Base-by-base conservation (phyloP, 345 rosid species). In the Gynandropsis gynandra region DNA sequence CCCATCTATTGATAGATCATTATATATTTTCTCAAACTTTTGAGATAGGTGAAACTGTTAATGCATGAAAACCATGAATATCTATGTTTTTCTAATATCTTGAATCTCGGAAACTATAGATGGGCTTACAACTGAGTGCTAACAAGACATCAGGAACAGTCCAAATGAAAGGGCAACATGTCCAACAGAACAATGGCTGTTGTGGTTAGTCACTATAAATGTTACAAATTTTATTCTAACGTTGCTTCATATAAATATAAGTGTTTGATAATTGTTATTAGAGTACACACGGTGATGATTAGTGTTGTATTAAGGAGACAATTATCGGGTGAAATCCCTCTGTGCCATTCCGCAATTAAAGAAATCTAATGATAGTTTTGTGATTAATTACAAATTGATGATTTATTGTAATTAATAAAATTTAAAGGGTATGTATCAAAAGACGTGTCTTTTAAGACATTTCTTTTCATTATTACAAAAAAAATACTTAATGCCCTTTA, bases 101-200 rank as follows among this genome's bases (percentile, higher is more conserved):
- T 8, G 15, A 10, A 37, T 8, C n/a, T 72, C 78, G 73, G 82
- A 21, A 77, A 35, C 64, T n/a, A n/a, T n/a, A n/a, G n/a, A n/a
- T n/a, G n/a, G n/a, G n/a, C n/a, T n/a, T n/a, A n/a, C 86, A 74
- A 71, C 78, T 78, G 14, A 47, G 63, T 1, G 76, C 69, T 8
- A 63, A 32, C 68, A 76, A 61, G 62, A 47, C 75, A 10, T 13
- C 73, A 0, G 80, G 75, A 18, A 54, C 70, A n/a, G 80, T 80
- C 44, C 50, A 77, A 50, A 72, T 80, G 74, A 80, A 61, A 69
- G 86, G 86, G 43, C 80, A 72, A 56, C 78, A 78, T 13, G 74
- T 80, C 42, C 70, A 70, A 50, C 78, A 72, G 69, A 67, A 72
- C 15, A 62, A 9, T 65, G 74, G 61, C 47, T 80, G 80, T 42